phyloP scores from a whole-genome alignment of 306 rosid species.

The Vigna angularis region DNA sequence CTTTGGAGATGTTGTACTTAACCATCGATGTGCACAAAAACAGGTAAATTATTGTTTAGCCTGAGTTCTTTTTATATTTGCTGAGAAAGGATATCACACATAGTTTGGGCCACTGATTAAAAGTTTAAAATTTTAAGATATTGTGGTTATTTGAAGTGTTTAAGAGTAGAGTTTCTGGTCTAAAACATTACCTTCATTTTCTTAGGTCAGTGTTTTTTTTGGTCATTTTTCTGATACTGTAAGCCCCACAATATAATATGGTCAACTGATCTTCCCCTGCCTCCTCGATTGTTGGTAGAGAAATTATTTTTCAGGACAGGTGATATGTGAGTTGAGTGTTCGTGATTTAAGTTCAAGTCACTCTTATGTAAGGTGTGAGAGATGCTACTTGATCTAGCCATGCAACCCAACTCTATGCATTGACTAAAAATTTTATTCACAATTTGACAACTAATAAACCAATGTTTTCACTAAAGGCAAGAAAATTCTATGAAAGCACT shows the following conservation, averaged over 20 bases:
- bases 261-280: neutral
- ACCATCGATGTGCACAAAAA: constrained; percentile 81
- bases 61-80: constrained; percentile 23
- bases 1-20: constrained; percentile 82
- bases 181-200: neutral
- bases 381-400: neutral
- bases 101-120: constrained; percentile 11
- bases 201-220: neutral
- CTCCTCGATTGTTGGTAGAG: neutral
- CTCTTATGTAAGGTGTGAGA: neutral
- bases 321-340: neutral
- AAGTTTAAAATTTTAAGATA: constrained; percentile 14
- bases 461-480: constrained; percentile 10
- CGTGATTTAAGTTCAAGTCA: constrained; percentile 9
- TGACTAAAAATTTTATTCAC: constrained; percentile 1
- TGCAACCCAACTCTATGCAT: neutral
- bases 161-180: constrained; percentile 14
- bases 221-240: constrained; percentile 2
- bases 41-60: constrained; percentile 53
- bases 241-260: neutral
- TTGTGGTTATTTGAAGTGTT: constrained; percentile 7
- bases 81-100: neutral
- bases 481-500: constrained; percentile 10
- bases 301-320: neutral
- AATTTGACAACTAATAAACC: neutral